Evolutionary conservation across 257 asterid species (phyloP).

Genomic region (Nicotiana benthamiana): DNA sequence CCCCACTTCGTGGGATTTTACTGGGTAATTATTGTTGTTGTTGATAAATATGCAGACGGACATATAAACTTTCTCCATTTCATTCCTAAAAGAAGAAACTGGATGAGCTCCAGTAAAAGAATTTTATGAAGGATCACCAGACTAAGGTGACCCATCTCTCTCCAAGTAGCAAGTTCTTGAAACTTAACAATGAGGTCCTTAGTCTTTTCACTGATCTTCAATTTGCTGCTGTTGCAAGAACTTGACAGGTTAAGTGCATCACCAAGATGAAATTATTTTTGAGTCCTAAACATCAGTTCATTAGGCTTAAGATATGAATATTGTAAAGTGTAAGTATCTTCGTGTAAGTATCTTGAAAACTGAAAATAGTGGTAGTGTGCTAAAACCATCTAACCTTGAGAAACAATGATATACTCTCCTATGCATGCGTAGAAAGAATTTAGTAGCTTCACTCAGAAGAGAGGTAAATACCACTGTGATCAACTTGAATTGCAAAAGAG

Average conservation of each 20-base stretch:
- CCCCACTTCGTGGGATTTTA: too few species aligned
- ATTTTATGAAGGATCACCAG: background rate
- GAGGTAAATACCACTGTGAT: background rate
- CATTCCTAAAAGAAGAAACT: background rate
- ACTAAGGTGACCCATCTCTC: background rate
- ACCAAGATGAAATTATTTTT: background rate
- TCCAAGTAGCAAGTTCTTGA: background rate
- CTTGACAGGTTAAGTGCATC: background rate
- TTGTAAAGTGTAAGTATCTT: too few species aligned
- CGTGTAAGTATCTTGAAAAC: too few species aligned
- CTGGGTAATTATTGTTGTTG: too few species aligned
- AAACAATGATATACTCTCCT: background rate
- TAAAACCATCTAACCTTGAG: background rate
- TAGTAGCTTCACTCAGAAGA: background rate
- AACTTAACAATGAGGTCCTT: constrained; percentile 3
- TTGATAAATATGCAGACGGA: background rate
- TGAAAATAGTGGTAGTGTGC: too few species aligned
- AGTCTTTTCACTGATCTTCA: background rate
- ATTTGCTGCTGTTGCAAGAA: background rate
- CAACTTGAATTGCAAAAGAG: background rate
- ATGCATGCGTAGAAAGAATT: background rate
- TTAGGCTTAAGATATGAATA: background rate
- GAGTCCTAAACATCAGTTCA: background rate
- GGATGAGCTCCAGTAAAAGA: background rate
- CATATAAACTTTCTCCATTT: background rate